Conservation (phyloP, 169 alveolate species). For the Amoebophrya sp. region DNA sequence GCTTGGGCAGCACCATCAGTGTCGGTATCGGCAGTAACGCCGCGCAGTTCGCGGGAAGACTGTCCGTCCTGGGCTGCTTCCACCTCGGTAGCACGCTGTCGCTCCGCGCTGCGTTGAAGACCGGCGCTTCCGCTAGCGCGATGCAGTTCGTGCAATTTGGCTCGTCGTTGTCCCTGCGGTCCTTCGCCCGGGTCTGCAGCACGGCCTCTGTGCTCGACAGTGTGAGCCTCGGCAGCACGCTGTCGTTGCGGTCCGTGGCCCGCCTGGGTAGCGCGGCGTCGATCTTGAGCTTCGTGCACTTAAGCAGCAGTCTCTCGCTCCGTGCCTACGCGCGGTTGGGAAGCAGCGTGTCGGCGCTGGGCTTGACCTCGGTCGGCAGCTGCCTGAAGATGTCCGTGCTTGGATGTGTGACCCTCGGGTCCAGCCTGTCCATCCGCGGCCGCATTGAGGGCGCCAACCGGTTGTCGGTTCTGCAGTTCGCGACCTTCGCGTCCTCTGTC, state of each 20-base stretch:
- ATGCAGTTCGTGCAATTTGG: no score
- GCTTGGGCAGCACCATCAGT: conserved; percentile 26
- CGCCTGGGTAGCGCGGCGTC: neutral
- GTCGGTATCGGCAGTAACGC: no score
- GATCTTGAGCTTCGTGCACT: neutral
- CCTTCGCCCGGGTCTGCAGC: no score
- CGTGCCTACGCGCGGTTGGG: neutral
- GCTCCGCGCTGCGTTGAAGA: neutral
- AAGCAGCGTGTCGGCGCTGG: neutral
- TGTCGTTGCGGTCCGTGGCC: neutral
- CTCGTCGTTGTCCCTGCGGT: no score
- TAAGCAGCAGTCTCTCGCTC: neutral
- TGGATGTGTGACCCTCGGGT: neutral
- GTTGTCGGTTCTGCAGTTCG: conserved; percentile 1
- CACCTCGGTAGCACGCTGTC: conserved; percentile 3
- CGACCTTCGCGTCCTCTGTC: neutral
- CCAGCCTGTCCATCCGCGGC: neutral
- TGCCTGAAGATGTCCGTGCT: neutral
- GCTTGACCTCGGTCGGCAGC: conserved; percentile 7
- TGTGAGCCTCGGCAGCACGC: conserved; percentile 20
- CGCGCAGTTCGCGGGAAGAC: no score
- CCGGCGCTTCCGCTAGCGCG: neutral
- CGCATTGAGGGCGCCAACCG: neutral
- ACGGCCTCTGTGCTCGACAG: no score
- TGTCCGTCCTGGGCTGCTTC: neutral